Base-by-base conservation (phyloP, 805 yeast genomes). In the Hanseniaspora taiwanica region DNA sequence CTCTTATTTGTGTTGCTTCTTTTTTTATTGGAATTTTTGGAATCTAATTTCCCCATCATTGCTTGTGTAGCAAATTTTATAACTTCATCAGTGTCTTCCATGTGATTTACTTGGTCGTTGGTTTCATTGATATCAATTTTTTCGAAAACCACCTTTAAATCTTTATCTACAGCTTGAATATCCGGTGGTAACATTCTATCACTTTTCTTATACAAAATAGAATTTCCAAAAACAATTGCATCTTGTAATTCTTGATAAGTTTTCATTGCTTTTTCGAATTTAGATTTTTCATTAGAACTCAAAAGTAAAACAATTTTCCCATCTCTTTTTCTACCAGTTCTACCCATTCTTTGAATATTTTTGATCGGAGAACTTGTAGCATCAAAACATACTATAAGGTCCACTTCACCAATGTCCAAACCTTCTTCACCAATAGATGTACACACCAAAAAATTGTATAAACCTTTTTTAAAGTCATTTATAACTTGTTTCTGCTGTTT, bases 361-460 rank as follows among this genome's bases (percentile, higher is more conserved):
- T 93, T 83, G 42, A 91, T 89, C 0, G 97, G 96, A 35, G 95
- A 84, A 21, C 86, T 70, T 0, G 96, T 86, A 0, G 95, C 83
- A 53, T 91, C 98, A 59, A 76, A 91, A 54, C 96, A 87, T 6
- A 91, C 69, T 48, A 91, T 89, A 50, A 91, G 56, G 58, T 91
- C 98, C 40, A 91, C 99, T 56, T 93, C 96, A 24, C 98, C 98
- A 48, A 91, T 93, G 65, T 91, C 98, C 47, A 91, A 68, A 35
- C 99, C 99, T 65, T 91, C 99, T 57, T 91, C 99, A 36, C 97
- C 99, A 54, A 91, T 89, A 0, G 96, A 86, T 0, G 99, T 91
- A 4, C 97, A 96, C 5, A 91, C 95, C 17, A 91, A 62, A 7
- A 84, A 76, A 53, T 91, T 93, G 51, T 74, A 73, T 1, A 59